These are phyloP conservation scores for Citrus cavaleriei DNA, from an alignment of 345 rosid species.

Conservation along the genomic window DNA sequence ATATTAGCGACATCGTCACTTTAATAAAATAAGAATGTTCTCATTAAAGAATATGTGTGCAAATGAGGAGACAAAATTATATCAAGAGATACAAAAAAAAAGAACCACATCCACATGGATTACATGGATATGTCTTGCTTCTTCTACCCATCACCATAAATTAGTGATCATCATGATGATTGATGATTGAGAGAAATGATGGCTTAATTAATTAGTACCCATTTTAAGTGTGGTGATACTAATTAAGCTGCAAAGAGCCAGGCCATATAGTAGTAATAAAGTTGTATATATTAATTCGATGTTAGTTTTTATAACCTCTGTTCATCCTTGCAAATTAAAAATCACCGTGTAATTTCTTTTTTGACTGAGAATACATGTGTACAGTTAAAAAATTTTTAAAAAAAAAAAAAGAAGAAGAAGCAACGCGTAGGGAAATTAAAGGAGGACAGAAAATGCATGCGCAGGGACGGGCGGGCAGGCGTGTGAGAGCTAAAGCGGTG, in stretches of 20 bases:
- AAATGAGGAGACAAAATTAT: neutral
- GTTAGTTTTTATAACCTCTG: no score
- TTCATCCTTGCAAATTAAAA: no score
- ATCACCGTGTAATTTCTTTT: neutral
- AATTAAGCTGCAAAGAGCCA: neutral
- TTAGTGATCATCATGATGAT: neutral
- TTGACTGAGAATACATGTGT: no score
- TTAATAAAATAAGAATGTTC: neutral
- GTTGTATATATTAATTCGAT: neutral
- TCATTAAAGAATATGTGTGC: no score
- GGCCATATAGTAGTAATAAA: neutral
- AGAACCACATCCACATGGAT: neutral
- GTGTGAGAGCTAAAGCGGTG: conserved; percentile 8
- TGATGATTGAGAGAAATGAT: neutral
- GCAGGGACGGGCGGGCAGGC: neutral
- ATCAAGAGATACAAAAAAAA: neutral
- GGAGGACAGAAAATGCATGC: conserved; percentile 1
- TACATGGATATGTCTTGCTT: neutral
- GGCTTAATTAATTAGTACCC: neutral
- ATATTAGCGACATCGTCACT: no score
- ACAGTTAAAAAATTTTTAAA: no score
- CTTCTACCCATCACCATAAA: neutral
- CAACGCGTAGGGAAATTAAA: neutral
- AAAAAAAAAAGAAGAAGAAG: no score
- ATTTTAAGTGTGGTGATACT: neutral